Base-by-base conservation (phyloP, 2,329 filamentous ascomycete species). In the Fusarium albosuccineum region DNA sequence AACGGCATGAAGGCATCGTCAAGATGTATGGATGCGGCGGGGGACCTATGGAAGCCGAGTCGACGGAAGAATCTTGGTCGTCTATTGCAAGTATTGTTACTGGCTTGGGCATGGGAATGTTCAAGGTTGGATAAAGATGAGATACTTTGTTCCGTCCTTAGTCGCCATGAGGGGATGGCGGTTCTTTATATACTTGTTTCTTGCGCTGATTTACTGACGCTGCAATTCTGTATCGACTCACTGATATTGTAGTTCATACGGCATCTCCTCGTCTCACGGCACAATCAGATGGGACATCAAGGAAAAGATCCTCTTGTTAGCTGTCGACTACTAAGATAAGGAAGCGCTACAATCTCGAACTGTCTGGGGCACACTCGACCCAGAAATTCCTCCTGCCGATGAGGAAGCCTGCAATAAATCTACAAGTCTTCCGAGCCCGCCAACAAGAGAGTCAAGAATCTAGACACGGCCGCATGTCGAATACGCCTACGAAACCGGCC, bases 1-100 rank as follows among this genome's bases (percentile, higher is more conserved):
- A 13, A 30, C 16, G 27, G 17, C 55, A 58, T 10, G 11, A 39
- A 9, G 55, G 30, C 55, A 58, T 58, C 7, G 27, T 39, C 36
- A 30, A n/a, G 27, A 33, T 11, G n/a, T 22, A 9, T 14, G 10
- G 44, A 34, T 22, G 30, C 26, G 29, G 30, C n/a, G 16, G 34
- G 13, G 9, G 11, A 13, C 5, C 42, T 30, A 33, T n/a, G 13
- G 5, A 9, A 16, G 4, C 9, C 17, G 30, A 14, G 44, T 26
- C n/a, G 29, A 13, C 6, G 16, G 14, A 16, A 48, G 11, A 14
- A 4, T 10, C 11, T 9, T 41, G 7, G 14, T 16, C 4, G 26
- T 33, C 14, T 13, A 26, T 33, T 27, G 16, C n/a, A 29, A 17
- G 26, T 30, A 11, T 44, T 11, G 26, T 27, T 27, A 4, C 11